These are phyloP conservation scores for Acaromyces ingoldii DNA, from an alignment of 1,284 basidiomycete species.

Conservation along the genomic window DNA sequence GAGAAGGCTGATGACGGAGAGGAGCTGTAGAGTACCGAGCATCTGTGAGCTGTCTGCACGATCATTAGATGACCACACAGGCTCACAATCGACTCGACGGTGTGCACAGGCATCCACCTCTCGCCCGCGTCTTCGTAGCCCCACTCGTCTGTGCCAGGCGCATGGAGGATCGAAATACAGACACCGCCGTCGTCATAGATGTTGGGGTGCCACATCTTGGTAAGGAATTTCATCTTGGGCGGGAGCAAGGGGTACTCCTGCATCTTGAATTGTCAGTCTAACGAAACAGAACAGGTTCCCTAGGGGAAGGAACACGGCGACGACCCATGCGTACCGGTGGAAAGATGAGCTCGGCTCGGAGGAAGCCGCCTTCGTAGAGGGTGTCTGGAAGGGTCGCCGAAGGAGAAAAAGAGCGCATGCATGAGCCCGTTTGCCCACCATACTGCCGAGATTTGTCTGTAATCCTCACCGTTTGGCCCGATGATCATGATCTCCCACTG, in stretches of 20 bases:
- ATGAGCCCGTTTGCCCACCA: not conserved
- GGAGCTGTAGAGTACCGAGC: conserved; percentile 61
- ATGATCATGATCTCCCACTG: conserved; percentile 52
- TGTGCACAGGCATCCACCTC: conserved; percentile 95
- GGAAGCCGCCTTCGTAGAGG: conserved; percentile 50
- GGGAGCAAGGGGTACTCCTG: conserved; percentile 73
- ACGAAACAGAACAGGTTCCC: not conserved
- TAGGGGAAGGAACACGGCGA: not conserved
- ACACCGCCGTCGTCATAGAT: conserved; percentile 80
- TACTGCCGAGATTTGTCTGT: not conserved
- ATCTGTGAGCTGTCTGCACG: not conserved
- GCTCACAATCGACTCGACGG: conserved; percentile 91
- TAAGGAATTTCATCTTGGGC: conserved; percentile 91
- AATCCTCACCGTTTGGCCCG: conserved; percentile 36
- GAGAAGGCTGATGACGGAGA: conserved; percentile 92
- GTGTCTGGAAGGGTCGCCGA: conserved; percentile 23
- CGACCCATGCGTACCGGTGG: conserved; percentile 18
- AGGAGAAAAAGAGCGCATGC: not conserved
- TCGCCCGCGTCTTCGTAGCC: conserved; percentile 97
- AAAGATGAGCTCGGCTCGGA: conserved; percentile 48
- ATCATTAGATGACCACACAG: not conserved
- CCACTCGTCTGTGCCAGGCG: conserved; percentile 94
- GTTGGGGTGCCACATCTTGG: conserved; percentile 99
- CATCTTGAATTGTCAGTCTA: not conserved
- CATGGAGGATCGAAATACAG: conserved; percentile 94